These are phyloP conservation scores for Phytopythium delawarense DNA, from an alignment of 352 stramenopile species.

Conservation along the genomic window DNA sequence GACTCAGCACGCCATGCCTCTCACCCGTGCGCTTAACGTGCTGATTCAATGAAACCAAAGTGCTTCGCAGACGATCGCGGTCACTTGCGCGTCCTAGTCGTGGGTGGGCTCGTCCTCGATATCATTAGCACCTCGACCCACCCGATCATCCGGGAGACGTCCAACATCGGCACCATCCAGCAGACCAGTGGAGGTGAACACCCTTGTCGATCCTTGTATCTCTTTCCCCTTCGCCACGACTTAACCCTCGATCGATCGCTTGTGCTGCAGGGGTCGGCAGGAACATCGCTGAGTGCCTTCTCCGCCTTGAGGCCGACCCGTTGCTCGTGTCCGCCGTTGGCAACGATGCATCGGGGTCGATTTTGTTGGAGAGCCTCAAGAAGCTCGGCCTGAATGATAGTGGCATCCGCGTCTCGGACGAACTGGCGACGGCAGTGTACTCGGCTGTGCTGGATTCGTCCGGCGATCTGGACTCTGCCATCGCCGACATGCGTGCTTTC, in stretches of 20 bases:
- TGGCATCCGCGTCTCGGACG: constrained; percentile 44
- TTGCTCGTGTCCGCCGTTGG: constrained; percentile 83
- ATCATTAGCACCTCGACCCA: constrained; percentile 71
- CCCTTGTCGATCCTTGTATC: background rate
- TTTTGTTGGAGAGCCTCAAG: constrained; percentile 69
- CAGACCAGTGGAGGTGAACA: constrained; percentile 69
- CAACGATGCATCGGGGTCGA: constrained; percentile 60
- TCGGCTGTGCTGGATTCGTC: constrained; percentile 68
- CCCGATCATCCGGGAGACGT: constrained; percentile 78
- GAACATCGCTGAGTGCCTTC: constrained; percentile 89
- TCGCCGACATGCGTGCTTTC: constrained; percentile 86
- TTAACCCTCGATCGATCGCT: background rate
- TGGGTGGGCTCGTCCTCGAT: constrained; percentile 86
- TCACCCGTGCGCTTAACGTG: constrained; percentile 8
- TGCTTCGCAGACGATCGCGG: background rate
- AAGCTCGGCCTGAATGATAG: constrained; percentile 54
- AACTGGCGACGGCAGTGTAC: constrained; percentile 79
- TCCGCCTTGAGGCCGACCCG: constrained; percentile 56
- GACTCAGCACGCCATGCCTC: constrained; percentile 4
- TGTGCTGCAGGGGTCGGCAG: constrained; percentile 79
- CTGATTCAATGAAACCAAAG: constrained; percentile 6
- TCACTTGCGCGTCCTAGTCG: constrained; percentile 62
- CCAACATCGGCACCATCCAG: constrained; percentile 83
- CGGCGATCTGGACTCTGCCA: constrained; percentile 79
- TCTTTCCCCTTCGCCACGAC: background rate